Evolutionary conservation across 1,284 basidiomycete species (phyloP), one percentile per base, ranked within the genome.

Genomic region (Malassezia nana): DNA sequence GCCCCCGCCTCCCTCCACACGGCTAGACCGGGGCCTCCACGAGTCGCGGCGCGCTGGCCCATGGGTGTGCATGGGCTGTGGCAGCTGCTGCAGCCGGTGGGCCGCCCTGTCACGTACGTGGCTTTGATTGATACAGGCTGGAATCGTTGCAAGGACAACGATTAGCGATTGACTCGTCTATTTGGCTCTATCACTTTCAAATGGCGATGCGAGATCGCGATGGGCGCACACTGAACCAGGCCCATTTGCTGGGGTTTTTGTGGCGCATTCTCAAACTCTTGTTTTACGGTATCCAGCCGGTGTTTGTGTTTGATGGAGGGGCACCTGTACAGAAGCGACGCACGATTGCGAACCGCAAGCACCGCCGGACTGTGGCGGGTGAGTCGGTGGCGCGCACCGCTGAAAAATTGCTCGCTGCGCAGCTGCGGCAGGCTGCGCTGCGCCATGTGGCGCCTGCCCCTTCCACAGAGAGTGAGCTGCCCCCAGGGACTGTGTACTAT

Each of bases 181-280:
- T 99, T 64, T 99, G 94, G 94, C 84, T 99, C 57, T 98, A 99
- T 55, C 73, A 75, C 52, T 74, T 75, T 41, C 66, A 66, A 77
- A 91, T 91, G 32, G 96, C 94, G 1, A 96, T 98, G 91, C 83
- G 94, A 25, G 91, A 94, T 77, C 92, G 89, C 71, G 89, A 96
- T 56, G 94, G 94, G 13, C 82, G 84, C 22, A 88, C 82, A 9
- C 78, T 99, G 33, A 81, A 86, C 55, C 96, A 96, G 68, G 91
- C 92, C 0, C 94, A 98, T 77, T 84, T 99, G 22, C 78, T 98
- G 43, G 92, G 92, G 20, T 96, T 98, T 75, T 57, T 74, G 50
- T 74, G 70, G 69, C 62, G 94, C 4, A 95, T 98, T 55, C 84
- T 85, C 75, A 96, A 96, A 75, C 80, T 99, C 15, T 76, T 99